Conservation (phyloP, 2,329 filamentous ascomycete species). For the Spiromastix sp. region DNA sequence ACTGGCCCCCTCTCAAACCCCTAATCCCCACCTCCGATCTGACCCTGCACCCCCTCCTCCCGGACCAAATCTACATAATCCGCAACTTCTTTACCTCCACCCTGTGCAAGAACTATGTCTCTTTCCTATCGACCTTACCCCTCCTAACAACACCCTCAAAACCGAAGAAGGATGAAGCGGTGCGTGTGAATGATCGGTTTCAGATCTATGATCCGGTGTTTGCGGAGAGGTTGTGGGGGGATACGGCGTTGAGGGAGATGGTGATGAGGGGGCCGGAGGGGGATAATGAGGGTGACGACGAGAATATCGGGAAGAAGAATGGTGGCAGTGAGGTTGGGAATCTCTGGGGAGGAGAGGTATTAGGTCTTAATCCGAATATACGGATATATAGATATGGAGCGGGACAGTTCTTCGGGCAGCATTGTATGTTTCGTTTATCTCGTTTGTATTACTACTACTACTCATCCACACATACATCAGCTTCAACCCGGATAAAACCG, state of each 20-base stretch:
- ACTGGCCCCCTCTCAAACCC: conserved; percentile 65
- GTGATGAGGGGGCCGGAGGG: conserved; percentile 28
- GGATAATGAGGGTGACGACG: conserved; percentile 17
- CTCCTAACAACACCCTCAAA: conserved; percentile 67
- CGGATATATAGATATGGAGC: conserved; percentile 77
- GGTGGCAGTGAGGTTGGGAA: conserved; percentile 16
- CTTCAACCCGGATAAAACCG: not conserved
- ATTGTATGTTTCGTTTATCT: conserved; percentile 55
- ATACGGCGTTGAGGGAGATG: conserved; percentile 62
- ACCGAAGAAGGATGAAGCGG: conserved; percentile 69
- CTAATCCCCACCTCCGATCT: conserved; percentile 57
- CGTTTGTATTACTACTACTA: not conserved
- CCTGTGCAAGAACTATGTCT: conserved; percentile 66
- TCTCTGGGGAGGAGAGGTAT: conserved; percentile 66
- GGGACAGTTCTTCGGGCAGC: conserved; percentile 85
- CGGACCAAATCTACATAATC: conserved; percentile 61
- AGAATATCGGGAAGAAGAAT: conserved; percentile 3
- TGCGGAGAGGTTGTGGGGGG: conserved; percentile 63
- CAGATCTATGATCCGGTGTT: conserved; percentile 69
- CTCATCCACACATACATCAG: not conserved
- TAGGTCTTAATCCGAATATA: conserved; percentile 84
- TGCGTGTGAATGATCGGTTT: conserved; percentile 81
- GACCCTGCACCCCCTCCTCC: conserved; percentile 45
- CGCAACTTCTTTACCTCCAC: conserved; percentile 63
- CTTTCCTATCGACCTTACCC: conserved; percentile 60